Evolutionary conservation across 176 grass and related monocot species (phyloP), one percentile per base, ranked within the genome.

Genomic region (Saccharum spontaneum): DNA sequence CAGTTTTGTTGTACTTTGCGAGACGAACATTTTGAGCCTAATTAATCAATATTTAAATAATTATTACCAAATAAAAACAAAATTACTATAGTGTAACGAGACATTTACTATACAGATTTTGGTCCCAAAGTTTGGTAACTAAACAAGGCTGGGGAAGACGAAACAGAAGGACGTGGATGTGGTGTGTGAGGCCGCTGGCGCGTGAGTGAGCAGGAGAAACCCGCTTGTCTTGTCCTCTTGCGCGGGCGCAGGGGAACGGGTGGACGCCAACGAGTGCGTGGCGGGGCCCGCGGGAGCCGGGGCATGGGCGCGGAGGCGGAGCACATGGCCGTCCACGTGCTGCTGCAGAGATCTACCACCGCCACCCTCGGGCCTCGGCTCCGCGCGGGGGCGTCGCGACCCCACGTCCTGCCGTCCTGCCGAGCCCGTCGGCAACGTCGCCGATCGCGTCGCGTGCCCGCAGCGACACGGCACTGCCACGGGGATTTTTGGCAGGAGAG

Each of bases 321-420:
- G n/a, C 49, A 54, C 90, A 86, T 91, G 90, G 83, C 24, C 37
- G 33, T 33, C 77, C 82, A 88, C 82, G 82, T 92, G 90, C 77
- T 15, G 41, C 38, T 6, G 48, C 82, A 72, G 45, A 57, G 20
- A 39, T 6, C 12, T n/a, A 3, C n/a, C 10, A 6, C 41, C n/a
- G 10, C 4, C 39, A 10, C 3, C 9, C 30, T 22, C 74, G 30
- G 7, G n/a, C n/a, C 48, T 34, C 33, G 4, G 0, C 57, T 61
- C 8, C 57, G 57, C 22, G 46, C 30, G 64, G 15, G 23, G 15
- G 31, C 74, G 18, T 59, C 31, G 3, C 1, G 33, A 34, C 2
- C 33, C 33, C 33, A n/a, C n/a, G n/a, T n/a, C n/a, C n/a, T n/a
- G n/a, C n/a, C n/a, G n/a, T n/a, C n/a, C n/a, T n/a, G n/a, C n/a